Conservation (phyloP, 2,329 filamentous ascomycete genomes). For the Hirsutella rhossiliensis region DNA sequence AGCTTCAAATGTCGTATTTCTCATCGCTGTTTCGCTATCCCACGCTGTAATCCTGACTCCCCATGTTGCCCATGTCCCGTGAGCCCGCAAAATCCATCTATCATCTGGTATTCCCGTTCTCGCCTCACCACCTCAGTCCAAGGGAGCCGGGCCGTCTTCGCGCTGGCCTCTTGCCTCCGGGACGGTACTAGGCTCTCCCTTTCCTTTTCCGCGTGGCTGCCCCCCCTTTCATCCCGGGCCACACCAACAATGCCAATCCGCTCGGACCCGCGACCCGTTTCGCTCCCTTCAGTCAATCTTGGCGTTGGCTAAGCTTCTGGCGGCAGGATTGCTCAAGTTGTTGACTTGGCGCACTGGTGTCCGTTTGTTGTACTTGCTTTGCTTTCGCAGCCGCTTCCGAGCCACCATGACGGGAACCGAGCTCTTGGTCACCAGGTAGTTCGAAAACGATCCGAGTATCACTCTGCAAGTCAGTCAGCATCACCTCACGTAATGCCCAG, state of each 20-base stretch:
- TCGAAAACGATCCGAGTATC: slow-evolving; percentile 89
- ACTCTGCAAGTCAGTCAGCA: slow-evolving; percentile 49
- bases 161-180: neutral
- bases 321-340: slow-evolving; percentile 61
- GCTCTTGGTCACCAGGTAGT: slow-evolving; percentile 93
- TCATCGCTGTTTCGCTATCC: too few species aligned
- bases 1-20: too few species aligned
- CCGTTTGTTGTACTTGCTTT: slow-evolving; percentile 69
- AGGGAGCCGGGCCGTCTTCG: too few species aligned
- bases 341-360: slow-evolving; percentile 62
- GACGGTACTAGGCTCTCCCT: too few species aligned
- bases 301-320: slow-evolving; percentile 55
- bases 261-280: neutral
- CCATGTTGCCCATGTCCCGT: too few species aligned
- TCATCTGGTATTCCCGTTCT: too few species aligned
- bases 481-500: neutral
- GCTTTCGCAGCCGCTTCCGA: slow-evolving; percentile 76
- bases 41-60: too few species aligned
- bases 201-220: neutral
- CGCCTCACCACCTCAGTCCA: too few species aligned
- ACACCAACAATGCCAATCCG: neutral
- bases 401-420: slow-evolving; percentile 98
- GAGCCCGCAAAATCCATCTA: too few species aligned
- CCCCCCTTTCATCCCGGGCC: neutral
- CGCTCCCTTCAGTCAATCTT: slow-evolving; percentile 51